Evolutionary conservation across 352 stramenopile genomes (phyloP).

Genomic region (Pythium scleroteichum): DNA sequence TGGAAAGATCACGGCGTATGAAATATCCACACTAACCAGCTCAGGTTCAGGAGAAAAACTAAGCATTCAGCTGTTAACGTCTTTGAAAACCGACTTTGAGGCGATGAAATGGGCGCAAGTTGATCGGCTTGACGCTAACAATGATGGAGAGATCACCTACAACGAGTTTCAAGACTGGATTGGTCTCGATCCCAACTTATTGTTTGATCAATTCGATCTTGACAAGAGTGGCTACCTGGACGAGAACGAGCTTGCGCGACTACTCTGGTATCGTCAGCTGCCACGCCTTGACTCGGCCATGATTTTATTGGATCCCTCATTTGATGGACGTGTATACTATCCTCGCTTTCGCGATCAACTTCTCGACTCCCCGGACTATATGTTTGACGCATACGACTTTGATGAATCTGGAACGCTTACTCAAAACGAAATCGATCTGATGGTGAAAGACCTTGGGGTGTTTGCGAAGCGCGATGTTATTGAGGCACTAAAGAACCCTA

Average conservation of each 20-base stretch:
- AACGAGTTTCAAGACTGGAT: constrained; percentile 72
- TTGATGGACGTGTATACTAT: constrained; percentile 84
- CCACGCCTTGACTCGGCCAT: constrained; percentile 63
- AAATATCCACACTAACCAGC: constrained; percentile 43
- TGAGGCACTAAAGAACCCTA: constrained; percentile 38
- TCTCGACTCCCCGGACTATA: constrained; percentile 45
- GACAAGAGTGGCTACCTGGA: constrained; percentile 86
- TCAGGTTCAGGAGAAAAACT: constrained; percentile 38
- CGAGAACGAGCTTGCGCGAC: constrained; percentile 74
- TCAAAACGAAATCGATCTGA: constrained; percentile 60
- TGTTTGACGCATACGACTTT: constrained; percentile 79
- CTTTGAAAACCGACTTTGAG: constrained; percentile 58
- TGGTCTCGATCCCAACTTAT: constrained; percentile 65
- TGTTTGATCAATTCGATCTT: constrained; percentile 83
- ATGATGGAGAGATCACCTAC: constrained; percentile 61
- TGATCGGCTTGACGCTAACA: constrained; percentile 45
- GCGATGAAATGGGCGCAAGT: constrained; percentile 62
- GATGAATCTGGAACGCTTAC: constrained; percentile 57
- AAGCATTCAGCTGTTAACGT: constrained; percentile 36
- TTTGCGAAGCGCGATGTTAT: constrained; percentile 47
- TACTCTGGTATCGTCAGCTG: constrained; percentile 71
- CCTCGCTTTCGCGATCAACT: constrained; percentile 51
- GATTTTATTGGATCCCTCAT: constrained; percentile 77
- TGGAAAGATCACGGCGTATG: constrained; percentile 68
- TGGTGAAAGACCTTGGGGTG: constrained; percentile 63